These are phyloP conservation scores for Komagataella pseudopastoris DNA, from an alignment of 805 yeast species.

Conservation along the genomic window DNA sequence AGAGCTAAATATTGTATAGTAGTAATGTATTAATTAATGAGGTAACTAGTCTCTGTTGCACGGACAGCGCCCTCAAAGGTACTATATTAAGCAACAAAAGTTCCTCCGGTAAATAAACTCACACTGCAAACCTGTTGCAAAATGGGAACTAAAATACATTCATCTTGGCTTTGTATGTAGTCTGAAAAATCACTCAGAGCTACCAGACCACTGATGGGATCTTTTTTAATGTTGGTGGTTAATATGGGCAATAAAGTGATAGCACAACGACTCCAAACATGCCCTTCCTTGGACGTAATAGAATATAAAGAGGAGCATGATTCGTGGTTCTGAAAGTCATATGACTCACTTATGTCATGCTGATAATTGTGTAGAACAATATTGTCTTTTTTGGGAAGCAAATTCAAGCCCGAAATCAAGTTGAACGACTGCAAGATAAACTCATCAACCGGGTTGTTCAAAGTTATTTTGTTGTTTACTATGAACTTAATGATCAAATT, in stretches of 20 bases:
- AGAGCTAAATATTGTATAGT: not conserved
- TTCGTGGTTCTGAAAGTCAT: not conserved
- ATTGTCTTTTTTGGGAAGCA: not conserved
- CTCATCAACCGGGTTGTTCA: not conserved
- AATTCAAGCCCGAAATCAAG: not conserved
- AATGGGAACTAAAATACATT: not conserved
- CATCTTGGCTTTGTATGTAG: not conserved
- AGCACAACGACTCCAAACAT: constrained; percentile 23
- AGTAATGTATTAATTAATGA: not conserved
- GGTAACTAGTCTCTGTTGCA: not conserved
- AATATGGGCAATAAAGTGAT: constrained; percentile 23
- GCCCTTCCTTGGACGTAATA: constrained; percentile 12
- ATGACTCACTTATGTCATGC: not conserved
- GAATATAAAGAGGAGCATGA: not conserved
- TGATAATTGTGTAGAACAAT: not conserved
- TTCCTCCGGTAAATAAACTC: not conserved
- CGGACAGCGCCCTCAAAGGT: not conserved
- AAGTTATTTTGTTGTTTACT: not conserved
- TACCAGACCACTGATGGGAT: not conserved
- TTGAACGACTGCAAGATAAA: not conserved
- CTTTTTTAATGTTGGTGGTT: constrained; percentile 12
- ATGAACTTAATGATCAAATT: not conserved
- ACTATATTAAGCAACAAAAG: not conserved
- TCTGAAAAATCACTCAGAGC: not conserved
- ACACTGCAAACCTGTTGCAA: not conserved